Percentiles rank a stretch among this genome's conserved stretches.
These are phyloP conservation scores for Wallacemonas sp. DNA, from an alignment of 208 protist genomes.

Conservation along the genomic window DNA sequence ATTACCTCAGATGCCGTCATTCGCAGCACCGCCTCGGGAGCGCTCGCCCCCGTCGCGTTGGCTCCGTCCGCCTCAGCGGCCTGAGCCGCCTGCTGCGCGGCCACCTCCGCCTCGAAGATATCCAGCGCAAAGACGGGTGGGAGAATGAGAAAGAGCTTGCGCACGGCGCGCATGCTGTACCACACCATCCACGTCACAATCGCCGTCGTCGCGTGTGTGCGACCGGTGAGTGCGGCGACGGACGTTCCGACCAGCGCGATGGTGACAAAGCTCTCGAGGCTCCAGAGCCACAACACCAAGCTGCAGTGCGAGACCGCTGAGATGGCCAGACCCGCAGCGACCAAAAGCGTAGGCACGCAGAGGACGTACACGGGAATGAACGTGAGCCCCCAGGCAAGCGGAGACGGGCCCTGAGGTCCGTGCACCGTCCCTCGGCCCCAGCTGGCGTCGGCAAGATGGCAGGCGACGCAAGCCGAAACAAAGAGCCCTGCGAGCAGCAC, in stretches of 20 bases:
- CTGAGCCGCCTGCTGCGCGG: background rate
- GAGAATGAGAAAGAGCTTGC: conserved; percentile 23
- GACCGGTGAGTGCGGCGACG: conserved; percentile 36
- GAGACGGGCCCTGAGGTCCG: conserved; percentile 4
- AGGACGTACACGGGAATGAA: conserved; percentile 4
- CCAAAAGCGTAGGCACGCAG: conserved; percentile 6
- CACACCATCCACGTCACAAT: conserved; percentile 31
- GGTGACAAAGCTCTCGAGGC: conserved; percentile 14
- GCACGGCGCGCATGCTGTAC: conserved; percentile 26
- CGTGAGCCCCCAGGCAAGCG: background rate
- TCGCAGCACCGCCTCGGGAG: background rate
- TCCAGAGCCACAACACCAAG: background rate
- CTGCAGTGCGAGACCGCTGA: background rate
- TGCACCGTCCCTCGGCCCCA: conserved; percentile 1
- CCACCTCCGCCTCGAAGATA: background rate
- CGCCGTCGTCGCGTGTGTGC: conserved; percentile 19
- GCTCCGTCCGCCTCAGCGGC: background rate
- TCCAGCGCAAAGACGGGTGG: conserved; percentile 29
- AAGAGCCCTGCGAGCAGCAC: conserved; percentile 1
- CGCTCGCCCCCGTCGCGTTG: background rate
- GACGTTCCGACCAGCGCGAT: conserved; percentile 19
- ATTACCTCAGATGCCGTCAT: background rate
- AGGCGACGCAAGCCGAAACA: conserved; percentile 1
- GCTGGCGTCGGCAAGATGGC: conserved; percentile 1
- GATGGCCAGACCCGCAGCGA: conserved; percentile 19